Evolutionary conservation across 2,329 filamentous ascomycete species (phyloP), one percentile per base, ranked within the genome.

Genomic region (Ascochyta koolunga): DNA sequence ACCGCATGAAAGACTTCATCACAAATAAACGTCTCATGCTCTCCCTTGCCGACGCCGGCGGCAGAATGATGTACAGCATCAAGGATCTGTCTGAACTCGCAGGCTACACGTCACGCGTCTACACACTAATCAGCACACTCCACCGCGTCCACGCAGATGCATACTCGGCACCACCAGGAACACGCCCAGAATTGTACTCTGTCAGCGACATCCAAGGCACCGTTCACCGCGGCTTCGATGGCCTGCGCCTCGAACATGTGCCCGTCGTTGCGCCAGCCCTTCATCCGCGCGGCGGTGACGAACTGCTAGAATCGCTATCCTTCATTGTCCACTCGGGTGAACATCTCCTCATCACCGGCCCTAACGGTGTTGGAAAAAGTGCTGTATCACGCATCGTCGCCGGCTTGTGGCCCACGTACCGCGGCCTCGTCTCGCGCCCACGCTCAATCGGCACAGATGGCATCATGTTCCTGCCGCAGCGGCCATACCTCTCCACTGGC

Each of bases 51-150:
- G 95, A 99, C 76, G 95, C 95, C 1, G 95, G 95, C 54, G 93
- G 93, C 22, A 86, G 95, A 40, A 97, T 99, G 91, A 99, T 99
- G 95, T 99, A 99, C 80, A 95, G 90, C 58, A 96, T 99, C 80
- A 99, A 99, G 77, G 96, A 99, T 70, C 85, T 99, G 31, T 93
- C 93, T 1, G 95, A 99, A 73, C 82, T 99, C 29, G 95, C 95
- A 5, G 95, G 95, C 19, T 96, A 98, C 78, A 99, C 95, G 0
- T 96, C 91, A 54, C 87, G 95, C 38, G 93, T 99, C 11, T 99
- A 97, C 78, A 96, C 92, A 10, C 83, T 99, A 35, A 96, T 99
- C 69, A 93, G 92, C 38, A 96, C 95, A 0, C 83, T 99, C 22
- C 95, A 99, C 70, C 87, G 95, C 27, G 93, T 96, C 1, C 93